phyloP scores from a whole-genome alignment of 169 alveolate species.

The Eimeria necatrix region DNA sequence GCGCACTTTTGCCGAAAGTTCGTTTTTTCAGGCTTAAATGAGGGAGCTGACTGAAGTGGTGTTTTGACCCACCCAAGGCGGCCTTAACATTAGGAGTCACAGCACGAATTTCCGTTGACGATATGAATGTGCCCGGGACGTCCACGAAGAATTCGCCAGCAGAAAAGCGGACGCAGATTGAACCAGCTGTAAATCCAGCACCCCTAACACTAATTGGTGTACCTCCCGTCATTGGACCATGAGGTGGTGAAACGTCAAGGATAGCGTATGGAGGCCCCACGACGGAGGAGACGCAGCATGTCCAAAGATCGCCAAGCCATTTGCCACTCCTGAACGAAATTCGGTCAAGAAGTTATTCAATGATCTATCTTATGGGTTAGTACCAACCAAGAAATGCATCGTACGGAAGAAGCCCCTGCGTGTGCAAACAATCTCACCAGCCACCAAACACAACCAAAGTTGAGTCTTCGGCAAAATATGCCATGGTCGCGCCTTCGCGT shows the following conservation, averaged over 20 bases:
- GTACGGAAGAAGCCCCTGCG: not conserved
- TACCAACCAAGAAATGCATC: no score
- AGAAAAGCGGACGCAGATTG: constrained; percentile 92
- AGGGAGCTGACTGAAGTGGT: not conserved
- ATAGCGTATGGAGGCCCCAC: constrained; percentile 98
- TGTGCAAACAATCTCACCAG: constrained; percentile 84
- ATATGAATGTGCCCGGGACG: constrained; percentile 91
- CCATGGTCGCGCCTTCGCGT: constrained; percentile 95
- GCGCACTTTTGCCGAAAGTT: no score
- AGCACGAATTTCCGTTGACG: constrained; percentile 91
- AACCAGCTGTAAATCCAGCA: constrained; percentile 90
- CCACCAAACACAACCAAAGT: constrained; percentile 95
- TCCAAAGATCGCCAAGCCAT: constrained; percentile 95
- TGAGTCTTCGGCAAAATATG: constrained; percentile 92
- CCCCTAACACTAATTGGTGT: constrained; percentile 91
- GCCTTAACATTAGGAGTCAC: constrained; percentile 93
- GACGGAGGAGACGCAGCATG: constrained; percentile 93
- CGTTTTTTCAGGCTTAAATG: not conserved
- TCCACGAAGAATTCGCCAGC: constrained; percentile 91
- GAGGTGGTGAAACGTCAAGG: constrained; percentile 90
- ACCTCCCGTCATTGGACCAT: constrained; percentile 96
- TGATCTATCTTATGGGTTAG: no score
- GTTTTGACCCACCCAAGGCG: constrained; percentile 86
- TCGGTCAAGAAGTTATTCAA: no score
- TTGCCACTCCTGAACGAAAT: constrained; percentile 86